A percentile compares a stretch with the other conserved stretches of the same genome.
Evolutionary conservation across 345 rosid genomes (phyloP).

Genomic region (Barbarea vulgaris): DNA sequence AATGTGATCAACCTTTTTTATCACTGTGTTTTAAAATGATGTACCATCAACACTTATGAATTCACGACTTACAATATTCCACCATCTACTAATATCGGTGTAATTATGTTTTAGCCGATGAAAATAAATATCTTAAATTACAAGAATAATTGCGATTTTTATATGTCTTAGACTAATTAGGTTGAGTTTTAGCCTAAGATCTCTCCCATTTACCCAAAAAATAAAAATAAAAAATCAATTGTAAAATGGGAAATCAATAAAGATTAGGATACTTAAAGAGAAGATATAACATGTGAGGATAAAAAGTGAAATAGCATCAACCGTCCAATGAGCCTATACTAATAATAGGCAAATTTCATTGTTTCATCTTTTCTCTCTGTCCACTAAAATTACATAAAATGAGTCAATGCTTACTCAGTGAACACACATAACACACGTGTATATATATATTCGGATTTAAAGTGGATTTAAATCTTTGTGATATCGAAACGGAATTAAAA

Average conservation of each 20-base stretch:
- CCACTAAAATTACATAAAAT: constrained; percentile 17
- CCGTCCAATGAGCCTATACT: constrained; percentile 34
- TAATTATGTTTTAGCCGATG: not conserved
- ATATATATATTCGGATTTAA: constrained; percentile 18
- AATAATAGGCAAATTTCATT: constrained; percentile 17
- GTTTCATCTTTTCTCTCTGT: constrained; percentile 25
- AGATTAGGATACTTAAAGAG: not conserved
- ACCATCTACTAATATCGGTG: not conserved
- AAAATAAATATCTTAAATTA: not conserved
- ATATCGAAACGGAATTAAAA: constrained; percentile 10
- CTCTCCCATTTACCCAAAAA: not conserved
- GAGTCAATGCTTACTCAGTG: constrained; percentile 17
- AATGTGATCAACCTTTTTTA: constrained; percentile 8
- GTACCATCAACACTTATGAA: not conserved
- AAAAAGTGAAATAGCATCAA: constrained; percentile 8
- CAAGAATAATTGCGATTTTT: not conserved
- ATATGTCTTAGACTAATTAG: not conserved
- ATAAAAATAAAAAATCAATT: not conserved
- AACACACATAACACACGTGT: constrained; percentile 1
- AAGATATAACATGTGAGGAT: constrained; percentile 1
- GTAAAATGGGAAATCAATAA: constrained; percentile 6
- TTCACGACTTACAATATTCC: not conserved
- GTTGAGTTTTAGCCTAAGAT: not conserved
- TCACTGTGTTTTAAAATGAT: not conserved
- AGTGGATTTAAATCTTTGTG: not conserved